phyloP scores from a whole-genome alignment of 257 asterid genomes.

The Solanum clarkiae region DNA sequence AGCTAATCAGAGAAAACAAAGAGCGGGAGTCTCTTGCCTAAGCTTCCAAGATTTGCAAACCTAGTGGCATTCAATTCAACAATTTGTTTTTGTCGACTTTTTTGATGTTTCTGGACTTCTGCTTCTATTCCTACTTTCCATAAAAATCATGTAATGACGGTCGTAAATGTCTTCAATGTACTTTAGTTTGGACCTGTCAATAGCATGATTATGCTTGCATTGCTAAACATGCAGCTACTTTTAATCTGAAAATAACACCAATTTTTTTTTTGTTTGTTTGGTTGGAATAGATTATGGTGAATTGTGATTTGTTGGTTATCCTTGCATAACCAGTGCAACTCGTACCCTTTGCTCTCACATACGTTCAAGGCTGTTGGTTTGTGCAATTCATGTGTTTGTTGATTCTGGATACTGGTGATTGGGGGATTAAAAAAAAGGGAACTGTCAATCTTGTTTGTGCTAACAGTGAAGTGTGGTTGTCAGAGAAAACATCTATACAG shows the following conservation, averaged over 20 bases:
- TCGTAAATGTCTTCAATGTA: constrained; percentile 11
- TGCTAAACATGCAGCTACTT: neutral
- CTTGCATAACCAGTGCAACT: neutral
- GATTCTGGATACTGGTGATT: neutral
- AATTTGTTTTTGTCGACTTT: constrained; percentile 1
- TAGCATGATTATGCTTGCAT: constrained; percentile 1
- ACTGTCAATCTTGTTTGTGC: neutral
- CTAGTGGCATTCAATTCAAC: neutral
- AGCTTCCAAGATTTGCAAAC: constrained; percentile 9
- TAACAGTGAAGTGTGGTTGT: neutral
- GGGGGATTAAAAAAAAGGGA: neutral
- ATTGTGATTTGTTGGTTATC: neutral
- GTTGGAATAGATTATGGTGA: neutral
- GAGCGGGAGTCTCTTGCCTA: constrained; percentile 42
- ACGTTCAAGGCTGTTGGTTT: neutral
- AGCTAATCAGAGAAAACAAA: constrained; percentile 37
- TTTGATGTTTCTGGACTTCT: neutral
- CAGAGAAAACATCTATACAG: neutral
- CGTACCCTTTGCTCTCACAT: neutral
- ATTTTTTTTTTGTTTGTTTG: neutral
- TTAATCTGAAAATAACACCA: constrained; percentile 12
- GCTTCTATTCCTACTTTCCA: constrained; percentile 5
- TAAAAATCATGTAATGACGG: neutral
- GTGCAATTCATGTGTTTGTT: neutral
- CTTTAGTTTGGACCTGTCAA: neutral